phyloP scores from a whole-genome alignment of 2,329 filamentous ascomycete genomes.

The Penicillium sp. region DNA sequence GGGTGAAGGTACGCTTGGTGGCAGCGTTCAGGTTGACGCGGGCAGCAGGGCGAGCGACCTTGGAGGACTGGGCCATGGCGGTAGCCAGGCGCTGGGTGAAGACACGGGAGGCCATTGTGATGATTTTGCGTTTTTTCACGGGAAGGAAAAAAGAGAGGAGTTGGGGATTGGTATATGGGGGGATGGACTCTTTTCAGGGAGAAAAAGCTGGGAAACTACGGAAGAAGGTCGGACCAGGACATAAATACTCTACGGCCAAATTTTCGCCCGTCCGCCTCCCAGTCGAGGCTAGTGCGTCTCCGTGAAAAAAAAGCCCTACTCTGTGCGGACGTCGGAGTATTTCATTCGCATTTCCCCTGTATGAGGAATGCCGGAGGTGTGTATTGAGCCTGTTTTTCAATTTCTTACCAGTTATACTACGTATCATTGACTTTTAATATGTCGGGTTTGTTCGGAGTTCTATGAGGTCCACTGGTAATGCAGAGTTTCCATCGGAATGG shows the following conservation, averaged over 20 bases:
- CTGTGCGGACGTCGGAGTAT: slow-evolving; percentile 24
- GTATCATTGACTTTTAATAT: neutral
- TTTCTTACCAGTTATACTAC: slow-evolving; percentile 11
- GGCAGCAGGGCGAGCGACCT: slow-evolving; percentile 75
- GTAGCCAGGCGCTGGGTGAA: slow-evolving; percentile 72
- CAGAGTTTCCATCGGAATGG: neutral
- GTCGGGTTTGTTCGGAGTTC: slow-evolving; percentile 21
- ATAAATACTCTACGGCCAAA: slow-evolving; percentile 42
- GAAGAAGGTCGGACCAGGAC: slow-evolving; percentile 31
- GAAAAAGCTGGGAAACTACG: slow-evolving; percentile 39
- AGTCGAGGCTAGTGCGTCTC: slow-evolving; percentile 32
- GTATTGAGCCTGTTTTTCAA: slow-evolving; percentile 19
- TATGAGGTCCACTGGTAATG: neutral
- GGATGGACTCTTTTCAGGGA: slow-evolving; percentile 33
- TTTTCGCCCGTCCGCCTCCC: slow-evolving; percentile 39
- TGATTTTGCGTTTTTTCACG: slow-evolving; percentile 42
- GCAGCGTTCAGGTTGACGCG: slow-evolving; percentile 64
- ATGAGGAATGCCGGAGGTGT: slow-evolving; percentile 23
- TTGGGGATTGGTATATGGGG: slow-evolving; percentile 24
- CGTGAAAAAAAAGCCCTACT: slow-evolving; percentile 31
- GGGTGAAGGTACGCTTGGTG: slow-evolving; percentile 70
- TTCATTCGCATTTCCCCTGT: slow-evolving; percentile 16
- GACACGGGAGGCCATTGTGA: slow-evolving; percentile 80
- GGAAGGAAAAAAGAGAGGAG: slow-evolving; percentile 25
- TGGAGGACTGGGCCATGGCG: slow-evolving; percentile 69